A percentile compares a stretch with the other conserved stretches of the same genome.
Conservation (phyloP, 1,139 yeast genomes). For the Yamadazyma diddensiae region DNA sequence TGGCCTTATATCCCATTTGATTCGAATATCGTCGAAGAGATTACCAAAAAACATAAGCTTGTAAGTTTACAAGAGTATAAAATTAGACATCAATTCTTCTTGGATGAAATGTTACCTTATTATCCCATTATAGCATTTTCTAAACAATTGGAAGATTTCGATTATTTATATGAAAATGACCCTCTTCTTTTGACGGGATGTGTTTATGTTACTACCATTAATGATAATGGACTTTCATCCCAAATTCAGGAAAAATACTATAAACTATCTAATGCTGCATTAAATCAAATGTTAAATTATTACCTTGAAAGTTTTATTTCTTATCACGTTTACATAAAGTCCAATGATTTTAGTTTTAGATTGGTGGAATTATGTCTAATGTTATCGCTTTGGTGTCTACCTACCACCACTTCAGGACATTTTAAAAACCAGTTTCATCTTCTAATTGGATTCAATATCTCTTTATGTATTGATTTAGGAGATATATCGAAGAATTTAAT, state of each 20-base stretch:
- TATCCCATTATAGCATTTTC: conserved; percentile 51
- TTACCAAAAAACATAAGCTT: conserved; percentile 24
- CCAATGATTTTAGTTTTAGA: conserved; percentile 41
- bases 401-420: conserved; percentile 49
- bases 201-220: conserved; percentile 47
- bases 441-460: conserved; percentile 41
- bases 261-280: conserved; percentile 18
- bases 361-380: conserved; percentile 43
- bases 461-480: conserved; percentile 49
- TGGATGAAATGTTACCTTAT: conserved; percentile 37
- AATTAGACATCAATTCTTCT: conserved; percentile 32
- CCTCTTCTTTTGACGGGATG: conserved; percentile 48
- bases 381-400: conserved; percentile 49
- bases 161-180: conserved; percentile 34
- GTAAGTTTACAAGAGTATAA: conserved; percentile 27
- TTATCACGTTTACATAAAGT: conserved; percentile 38
- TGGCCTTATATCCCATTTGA: conserved; percentile 39
- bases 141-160: conserved; percentile 28
- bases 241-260: conserved; percentile 11
- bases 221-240: conserved; percentile 30
- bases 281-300: conserved; percentile 40
- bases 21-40: conserved; percentile 39
- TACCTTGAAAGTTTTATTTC: conserved; percentile 48
- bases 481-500: conserved; percentile 23
- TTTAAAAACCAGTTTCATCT: conserved; percentile 50